Percentiles rank a stretch among this genome's conserved stretches.
phyloP scores from a whole-genome alignment of 805 yeast genomes.

The Zygosaccharomyces lentus region DNA sequence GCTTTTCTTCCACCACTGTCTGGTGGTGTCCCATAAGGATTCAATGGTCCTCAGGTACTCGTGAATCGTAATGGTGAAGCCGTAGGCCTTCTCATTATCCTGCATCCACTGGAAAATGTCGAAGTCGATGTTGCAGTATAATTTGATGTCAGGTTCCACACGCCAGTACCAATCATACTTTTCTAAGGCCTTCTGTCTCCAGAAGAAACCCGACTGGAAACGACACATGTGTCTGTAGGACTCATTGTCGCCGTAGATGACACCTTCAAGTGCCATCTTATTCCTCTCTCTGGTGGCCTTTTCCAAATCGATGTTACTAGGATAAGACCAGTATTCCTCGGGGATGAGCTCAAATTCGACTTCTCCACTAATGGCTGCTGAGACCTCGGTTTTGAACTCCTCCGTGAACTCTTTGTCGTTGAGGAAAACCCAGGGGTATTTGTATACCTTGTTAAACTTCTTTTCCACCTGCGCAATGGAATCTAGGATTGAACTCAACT shows the following conservation, averaged over 20 bases:
- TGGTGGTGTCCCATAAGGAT: conserved; percentile 71
- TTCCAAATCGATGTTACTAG: conserved; percentile 70
- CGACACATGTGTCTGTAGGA: conserved; percentile 90
- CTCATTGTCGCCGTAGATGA: conserved; percentile 71
- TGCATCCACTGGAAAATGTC: conserved; percentile 80
- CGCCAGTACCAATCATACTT: conserved; percentile 89
- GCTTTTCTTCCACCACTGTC: conserved; percentile 54
- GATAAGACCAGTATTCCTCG: conserved; percentile 80
- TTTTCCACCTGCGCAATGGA: conserved; percentile 72
- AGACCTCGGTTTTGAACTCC: conserved; percentile 57
- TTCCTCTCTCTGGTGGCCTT: conserved; percentile 62
- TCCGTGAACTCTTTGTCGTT: conserved; percentile 74
- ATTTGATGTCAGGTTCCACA: conserved; percentile 77
- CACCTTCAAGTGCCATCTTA: conserved; percentile 47
- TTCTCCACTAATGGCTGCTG: conserved; percentile 56
- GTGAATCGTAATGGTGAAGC: conserved; percentile 69
- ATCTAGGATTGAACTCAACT: conserved; percentile 50
- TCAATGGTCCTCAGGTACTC: conserved; percentile 69
- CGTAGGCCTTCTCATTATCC: conserved; percentile 66
- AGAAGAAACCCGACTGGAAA: conserved; percentile 80
- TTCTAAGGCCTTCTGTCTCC: conserved; percentile 59
- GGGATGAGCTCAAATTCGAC: conserved; percentile 72
- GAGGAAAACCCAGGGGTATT: conserved; percentile 90
- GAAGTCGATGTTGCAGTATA: conserved; percentile 72
- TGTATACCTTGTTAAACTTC: conserved; percentile 67